Evolutionary conservation across 495 filamentous ascomycete species (phyloP).

Genomic region (Penicillium psychrofluorescens): DNA sequence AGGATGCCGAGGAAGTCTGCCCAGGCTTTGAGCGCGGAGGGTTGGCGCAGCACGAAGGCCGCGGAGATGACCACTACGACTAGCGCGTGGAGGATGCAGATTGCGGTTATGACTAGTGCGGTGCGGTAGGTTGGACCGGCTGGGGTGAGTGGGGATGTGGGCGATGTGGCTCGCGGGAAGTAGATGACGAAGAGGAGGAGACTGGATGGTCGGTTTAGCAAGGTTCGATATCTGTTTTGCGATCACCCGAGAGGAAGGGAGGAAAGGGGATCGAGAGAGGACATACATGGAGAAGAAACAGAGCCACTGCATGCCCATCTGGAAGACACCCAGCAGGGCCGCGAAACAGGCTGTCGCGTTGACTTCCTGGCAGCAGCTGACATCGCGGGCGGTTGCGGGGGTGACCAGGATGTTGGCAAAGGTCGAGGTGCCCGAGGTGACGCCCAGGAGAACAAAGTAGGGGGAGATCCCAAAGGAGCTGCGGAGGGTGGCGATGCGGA

Average conservation of each 20-base stretch:
- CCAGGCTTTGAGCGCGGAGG: constrained; percentile 58
- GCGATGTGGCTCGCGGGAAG: constrained; percentile 61
- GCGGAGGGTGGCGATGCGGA: constrained; percentile 76
- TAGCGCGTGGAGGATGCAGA: constrained; percentile 66
- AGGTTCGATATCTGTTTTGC: no score
- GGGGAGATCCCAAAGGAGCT: constrained; percentile 96
- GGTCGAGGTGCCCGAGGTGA: constrained; percentile 76
- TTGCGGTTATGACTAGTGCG: constrained; percentile 60
- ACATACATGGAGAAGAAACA: constrained; percentile 85
- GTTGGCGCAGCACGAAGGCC: constrained; percentile 50
- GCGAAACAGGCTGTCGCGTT: constrained; percentile 77
- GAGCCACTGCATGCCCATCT: constrained; percentile 84
- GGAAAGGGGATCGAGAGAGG: no score
- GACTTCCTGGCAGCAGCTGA: constrained; percentile 76
- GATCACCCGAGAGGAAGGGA: constrained; percentile 16
- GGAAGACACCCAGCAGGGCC: constrained; percentile 76
- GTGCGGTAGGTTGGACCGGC: constrained; percentile 59
- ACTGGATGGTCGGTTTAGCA: constrained; percentile 37
- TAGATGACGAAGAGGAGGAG: constrained; percentile 82
- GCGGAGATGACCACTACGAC: constrained; percentile 58
- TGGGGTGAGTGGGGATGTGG: constrained; percentile 18
- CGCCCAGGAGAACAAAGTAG: constrained; percentile 86
- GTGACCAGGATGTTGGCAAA: constrained; percentile 88
- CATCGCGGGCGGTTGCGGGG: constrained; percentile 66
- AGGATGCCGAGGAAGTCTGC: constrained; percentile 78